A percentile compares a stretch with the other conserved stretches of the same genome.
These are phyloP conservation scores for Fusarium keratoplasticum DNA, from an alignment of 2,329 filamentous ascomycete species.

Conservation along the genomic window DNA sequence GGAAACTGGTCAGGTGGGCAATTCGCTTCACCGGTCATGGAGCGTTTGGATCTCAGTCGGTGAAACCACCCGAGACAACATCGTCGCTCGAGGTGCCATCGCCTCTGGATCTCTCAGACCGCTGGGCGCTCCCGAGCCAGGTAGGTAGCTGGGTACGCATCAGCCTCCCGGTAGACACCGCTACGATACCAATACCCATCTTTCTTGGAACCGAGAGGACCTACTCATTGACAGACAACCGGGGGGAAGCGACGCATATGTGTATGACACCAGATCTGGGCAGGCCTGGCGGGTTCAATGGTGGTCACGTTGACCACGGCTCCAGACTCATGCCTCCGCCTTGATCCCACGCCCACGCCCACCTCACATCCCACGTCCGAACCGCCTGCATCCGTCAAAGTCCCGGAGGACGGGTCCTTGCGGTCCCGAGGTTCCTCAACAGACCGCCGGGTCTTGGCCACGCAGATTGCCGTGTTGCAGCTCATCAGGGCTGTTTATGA, in stretches of 20 bases:
- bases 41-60: slow-evolving; percentile 15
- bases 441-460: slow-evolving; percentile 28
- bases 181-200: background rate
- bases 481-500: background rate
- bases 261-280: slow-evolving; percentile 17
- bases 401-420: slow-evolving; percentile 23
- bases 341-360: slow-evolving; percentile 17
- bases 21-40: background rate
- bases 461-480: slow-evolving; percentile 7
- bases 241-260: slow-evolving; percentile 18
- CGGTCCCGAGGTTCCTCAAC: slow-evolving; percentile 29
- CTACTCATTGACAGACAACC: slow-evolving; percentile 9
- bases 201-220: background rate
- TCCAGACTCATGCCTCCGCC: slow-evolving; percentile 34
- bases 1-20: background rate
- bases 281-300: slow-evolving; percentile 35
- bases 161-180: slow-evolving; percentile 2
- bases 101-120: slow-evolving; percentile 6
- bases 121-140: background rate
- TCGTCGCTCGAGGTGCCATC: background rate
- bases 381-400: slow-evolving; percentile 18
- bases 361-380: slow-evolving; percentile 16
- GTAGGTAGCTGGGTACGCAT: background rate
- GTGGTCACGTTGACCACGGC: slow-evolving; percentile 24
- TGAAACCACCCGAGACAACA: slow-evolving; percentile 3